Percentiles rank a stretch among this genome's conserved stretches.
phyloP scores from a whole-genome alignment of 257 asterid species.

The Jacaranda mimosifolia region DNA sequence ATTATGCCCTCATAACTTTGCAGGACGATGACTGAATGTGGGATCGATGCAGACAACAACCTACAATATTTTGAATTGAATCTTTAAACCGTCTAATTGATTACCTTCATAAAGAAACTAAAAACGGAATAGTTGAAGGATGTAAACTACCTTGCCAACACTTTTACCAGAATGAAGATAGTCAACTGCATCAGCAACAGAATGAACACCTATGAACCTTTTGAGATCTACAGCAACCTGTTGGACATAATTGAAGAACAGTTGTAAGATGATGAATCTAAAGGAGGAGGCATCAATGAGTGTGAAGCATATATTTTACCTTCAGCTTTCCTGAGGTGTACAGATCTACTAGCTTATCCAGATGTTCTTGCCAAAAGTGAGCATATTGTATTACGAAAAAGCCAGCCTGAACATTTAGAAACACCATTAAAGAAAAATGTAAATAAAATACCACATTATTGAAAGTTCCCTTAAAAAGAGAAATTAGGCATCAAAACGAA shows the following conservation, averaged over 20 bases:
- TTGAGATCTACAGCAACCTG: slow-evolving; percentile 85
- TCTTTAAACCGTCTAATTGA: background rate
- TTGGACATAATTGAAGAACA: background rate
- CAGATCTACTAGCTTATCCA: slow-evolving; percentile 74
- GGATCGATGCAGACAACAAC: slow-evolving; percentile 92
- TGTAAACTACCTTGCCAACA: slow-evolving; percentile 81
- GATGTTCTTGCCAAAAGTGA: slow-evolving; percentile 85
- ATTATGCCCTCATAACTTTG: slow-evolving; percentile 64
- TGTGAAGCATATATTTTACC: slow-evolving; percentile 48
- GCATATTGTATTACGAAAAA: slow-evolving; percentile 89
- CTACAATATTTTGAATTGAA: slow-evolving; percentile 44
- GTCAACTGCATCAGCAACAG: slow-evolving; percentile 91
- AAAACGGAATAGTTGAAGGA: background rate
- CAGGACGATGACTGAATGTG: slow-evolving; percentile 48
- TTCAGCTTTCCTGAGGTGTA: slow-evolving; percentile 76
- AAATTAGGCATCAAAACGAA: background rate
- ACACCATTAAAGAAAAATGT: slow-evolving; percentile 31
- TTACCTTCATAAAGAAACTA: background rate
- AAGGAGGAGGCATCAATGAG: background rate
- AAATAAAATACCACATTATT: no score
- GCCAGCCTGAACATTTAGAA: slow-evolving; percentile 69
- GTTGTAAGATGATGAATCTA: background rate
- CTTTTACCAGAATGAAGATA: slow-evolving; percentile 95
- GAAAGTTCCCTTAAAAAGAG: no score
- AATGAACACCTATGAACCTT: slow-evolving; percentile 69